Evolutionary conservation across 164 flowering plant species (phyloP).

Genomic region (Annona squamosa): DNA sequence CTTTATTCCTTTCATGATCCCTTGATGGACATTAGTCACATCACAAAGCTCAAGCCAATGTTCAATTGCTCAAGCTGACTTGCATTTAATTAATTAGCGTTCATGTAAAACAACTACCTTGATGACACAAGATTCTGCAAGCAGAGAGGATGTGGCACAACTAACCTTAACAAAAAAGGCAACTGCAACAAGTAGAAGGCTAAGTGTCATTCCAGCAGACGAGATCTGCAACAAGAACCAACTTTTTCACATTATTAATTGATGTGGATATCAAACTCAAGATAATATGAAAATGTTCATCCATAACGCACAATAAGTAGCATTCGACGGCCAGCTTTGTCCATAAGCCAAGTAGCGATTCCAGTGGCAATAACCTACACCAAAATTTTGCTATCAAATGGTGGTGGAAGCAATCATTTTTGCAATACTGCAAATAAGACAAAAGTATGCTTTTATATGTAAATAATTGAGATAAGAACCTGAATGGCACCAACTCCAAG

Average conservation of each 20-base stretch:
- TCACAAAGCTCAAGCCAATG: background rate
- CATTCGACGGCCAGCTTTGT: constrained; percentile 82
- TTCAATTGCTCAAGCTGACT: background rate
- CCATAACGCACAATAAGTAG: constrained; percentile 74
- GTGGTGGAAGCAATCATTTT: background rate
- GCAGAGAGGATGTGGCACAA: background rate
- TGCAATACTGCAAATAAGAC: background rate
- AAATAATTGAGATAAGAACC: constrained; percentile 31
- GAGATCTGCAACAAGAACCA: constrained; percentile 46
- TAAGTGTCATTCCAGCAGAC: constrained; percentile 64
- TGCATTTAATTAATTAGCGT: too few relatives aligned
- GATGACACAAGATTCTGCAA: background rate
- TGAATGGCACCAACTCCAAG: constrained; percentile 75
- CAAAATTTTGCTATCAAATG: constrained; percentile 7
- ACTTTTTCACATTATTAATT: background rate
- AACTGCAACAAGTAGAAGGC: constrained; percentile 69
- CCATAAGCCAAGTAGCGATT: constrained; percentile 76
- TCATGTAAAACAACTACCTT: background rate
- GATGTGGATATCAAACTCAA: background rate
- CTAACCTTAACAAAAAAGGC: constrained; percentile 70
- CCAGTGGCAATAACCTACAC: constrained; percentile 78
- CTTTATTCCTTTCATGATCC: background rate
- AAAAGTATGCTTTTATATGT: constrained; percentile 1
- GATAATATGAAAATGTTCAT: background rate
- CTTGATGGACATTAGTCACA: background rate